These are phyloP conservation scores for Colletotrichum godetiae DNA, from an alignment of 2,329 filamentous ascomycete species.

Conservation along the genomic window DNA sequence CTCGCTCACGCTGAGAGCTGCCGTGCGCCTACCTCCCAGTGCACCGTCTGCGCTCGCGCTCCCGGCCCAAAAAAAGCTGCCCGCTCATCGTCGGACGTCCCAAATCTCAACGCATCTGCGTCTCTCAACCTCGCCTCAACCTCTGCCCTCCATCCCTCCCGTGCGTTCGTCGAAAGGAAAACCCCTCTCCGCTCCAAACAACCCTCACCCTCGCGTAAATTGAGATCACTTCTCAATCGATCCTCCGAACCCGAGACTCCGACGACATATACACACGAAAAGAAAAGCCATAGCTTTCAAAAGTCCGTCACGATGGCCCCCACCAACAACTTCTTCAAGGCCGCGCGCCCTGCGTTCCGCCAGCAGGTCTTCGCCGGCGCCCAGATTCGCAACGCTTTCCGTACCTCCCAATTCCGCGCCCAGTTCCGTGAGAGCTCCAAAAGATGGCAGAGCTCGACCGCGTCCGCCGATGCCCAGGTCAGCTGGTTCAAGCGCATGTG, in stretches of 20 bases:
- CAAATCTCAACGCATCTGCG: slow-evolving; percentile 27
- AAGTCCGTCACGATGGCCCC: slow-evolving; percentile 52
- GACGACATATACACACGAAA: background rate
- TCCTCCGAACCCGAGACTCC: background rate
- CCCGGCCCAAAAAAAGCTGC: slow-evolving; percentile 24
- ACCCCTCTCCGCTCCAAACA: slow-evolving; percentile 27
- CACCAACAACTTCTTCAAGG: slow-evolving; percentile 62
- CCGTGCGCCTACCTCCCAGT: background rate
- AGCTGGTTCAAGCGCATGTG: slow-evolving; percentile 82
- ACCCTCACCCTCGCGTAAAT: background rate
- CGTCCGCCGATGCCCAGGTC: slow-evolving; percentile 55
- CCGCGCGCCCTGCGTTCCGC: slow-evolving; percentile 67
- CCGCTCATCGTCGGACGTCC: slow-evolving; percentile 29
- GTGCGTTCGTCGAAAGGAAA: background rate
- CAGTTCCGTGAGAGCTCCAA: slow-evolving; percentile 56
- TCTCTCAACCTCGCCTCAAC: slow-evolving; percentile 33
- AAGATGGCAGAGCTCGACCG: slow-evolving; percentile 78
- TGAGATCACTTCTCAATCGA: background rate
- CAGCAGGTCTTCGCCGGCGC: slow-evolving; percentile 62
- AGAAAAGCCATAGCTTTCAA: background rate
- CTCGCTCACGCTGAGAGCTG: background rate
- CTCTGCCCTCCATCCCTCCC: slow-evolving; percentile 10
- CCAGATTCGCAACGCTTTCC: slow-evolving; percentile 67
- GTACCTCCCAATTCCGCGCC: slow-evolving; percentile 52
- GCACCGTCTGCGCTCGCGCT: background rate